Evolutionary conservation across 768 basidiomycete genomes (phyloP), one percentile per base, ranked within the genome.

Genomic region (Boletellus emodensis): DNA sequence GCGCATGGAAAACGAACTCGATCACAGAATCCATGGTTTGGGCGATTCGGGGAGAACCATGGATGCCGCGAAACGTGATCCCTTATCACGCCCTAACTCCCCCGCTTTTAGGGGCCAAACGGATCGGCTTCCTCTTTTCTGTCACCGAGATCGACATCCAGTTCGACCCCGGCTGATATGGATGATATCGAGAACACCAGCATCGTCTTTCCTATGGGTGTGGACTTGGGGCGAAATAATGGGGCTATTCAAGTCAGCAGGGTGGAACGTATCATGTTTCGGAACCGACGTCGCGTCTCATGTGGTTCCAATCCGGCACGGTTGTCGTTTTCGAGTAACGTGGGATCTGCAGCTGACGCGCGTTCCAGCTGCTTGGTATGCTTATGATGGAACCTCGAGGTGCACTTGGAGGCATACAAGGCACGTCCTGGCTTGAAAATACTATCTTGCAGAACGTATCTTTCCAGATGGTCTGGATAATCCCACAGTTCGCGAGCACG

Each of bases 121-220:
- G 3, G 20, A 20, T 87, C 40, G 83, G 83, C 1, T 72, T 85
- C 3, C 64, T 85, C 13, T 87, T 85, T 54, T 85, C 83, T 1
- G 78, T 77, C 15, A 82, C 84, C 0, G 75, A 81, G 40, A 66
- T 84, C 20, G 84, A 85, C 61, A 20, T 20, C 20, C 20, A 20
- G 20, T 20, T 20, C 20, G 20, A 20, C 3, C 20, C 20, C 3
- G 20, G 20, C 20, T 20, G 20, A 20, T 20, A 20, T 20, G 20
- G 20, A 20, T 20, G 20, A 20, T 20, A 20, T 20, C 20, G 20
- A 20, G 20, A 20, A 20, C 20, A 20, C 20, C 20, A 3, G 3
- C 20, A 80, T 73, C 62, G 75, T 0, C 85, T 86, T 62, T 85
- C 83, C 0, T 82, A 86, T 60, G 84, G 84, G 1, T 86, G 84